Base-by-base conservation (phyloP, 2,329 filamentous ascomycete species). In the Aspergillus fijiensis region DNA sequence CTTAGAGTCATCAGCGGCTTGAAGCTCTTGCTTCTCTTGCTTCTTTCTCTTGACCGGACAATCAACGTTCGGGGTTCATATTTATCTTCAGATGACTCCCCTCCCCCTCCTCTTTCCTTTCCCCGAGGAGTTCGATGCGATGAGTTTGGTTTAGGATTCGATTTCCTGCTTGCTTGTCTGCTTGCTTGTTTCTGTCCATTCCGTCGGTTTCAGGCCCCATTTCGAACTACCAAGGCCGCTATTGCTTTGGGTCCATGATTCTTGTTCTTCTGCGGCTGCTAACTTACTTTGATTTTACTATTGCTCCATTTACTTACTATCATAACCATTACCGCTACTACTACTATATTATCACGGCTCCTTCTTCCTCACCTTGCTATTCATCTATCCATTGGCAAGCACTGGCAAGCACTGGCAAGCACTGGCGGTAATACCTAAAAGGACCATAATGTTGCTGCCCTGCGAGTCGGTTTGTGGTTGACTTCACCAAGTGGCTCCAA, bases 401-500 rank as follows among this genome's bases (percentile, higher is more conserved):
- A 21, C 39, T 14, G 12, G 11, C 39, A 42, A 16, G 5, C 21
- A 21, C 39, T n/a, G 14, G 11, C 21, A 2, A 42, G 14, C 16
- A 45, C 39, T 45, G 39, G 39, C 39, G 39, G 39, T 45, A 45
- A 45, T 45, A 45, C 39, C 39, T 45, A 19, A 45, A 35, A 45
- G n/a, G 16, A 45, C 39, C 14, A 45, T 6, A 19, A 45, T 45
- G 39, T 45, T 45, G 39, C 39, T 45, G 39, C 39, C 39, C 39
- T 45, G 39, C 39, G 14, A n/a, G 39, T 9, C 16, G 62, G 62
- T 58, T 62, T 58, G 35, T 53, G 51, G 50, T 58, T 62, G 60
- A 60, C 51, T 51, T 63, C 33, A 60, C 50, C 55, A 49, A 45
- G 52, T 62, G 62, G 60, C 57, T 62, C 62, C 60, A 57, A 62